Base-by-base conservation (phyloP, 2,329 filamentous ascomycete species). In the Talaromyces sp. region DNA sequence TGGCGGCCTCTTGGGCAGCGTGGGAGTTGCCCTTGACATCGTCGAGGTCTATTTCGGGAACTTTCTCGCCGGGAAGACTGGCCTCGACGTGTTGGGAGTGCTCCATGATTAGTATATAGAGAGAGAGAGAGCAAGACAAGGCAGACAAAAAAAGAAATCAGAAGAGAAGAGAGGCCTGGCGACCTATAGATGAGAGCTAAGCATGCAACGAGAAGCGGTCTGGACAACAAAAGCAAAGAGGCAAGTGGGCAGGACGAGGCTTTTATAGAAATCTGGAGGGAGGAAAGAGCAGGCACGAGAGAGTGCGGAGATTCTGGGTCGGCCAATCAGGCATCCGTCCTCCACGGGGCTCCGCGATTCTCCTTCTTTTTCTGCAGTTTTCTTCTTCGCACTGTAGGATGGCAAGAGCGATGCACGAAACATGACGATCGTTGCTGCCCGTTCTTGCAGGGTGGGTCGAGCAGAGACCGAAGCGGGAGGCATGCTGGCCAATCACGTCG, bases 1-100 rank as follows among this genome's bases (percentile, higher is more conserved):
- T 75, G 14, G 67, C 71, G 8, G 71, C 71, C 59, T 75, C 72
- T 25, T 63, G 68, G 56, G 67, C 44, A 23, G 67, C 67, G 14
- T 65, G 63, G 7, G 65, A 61, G 37, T 72, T 68, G 28, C 67
- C 65, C 23, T 64, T 63, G 62, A 72, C 48, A 55, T 73, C 69
- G 16, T 73, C 70, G 37, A 70, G 66, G 52, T 74, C 69, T 16
- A 69, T 54, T 16, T 64, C 63, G 12, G 63, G 66, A 16, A 66
- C 68, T 63, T 69, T 71, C 52, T 73, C 67, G 54, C 65, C 59
- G 58, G 67, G 66, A 12, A 67, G 59, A 40, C 68, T 63, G 7
- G 64, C 64, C 67, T 74, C 72, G 46, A 67, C 55, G 62, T 74
- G 71, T 35, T 73, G 71, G 12, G 60, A 60, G 31, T 57, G 40